Base-by-base conservation (phyloP, 2,329 filamentous ascomycete genomes). In the Monosporascus sp. region DNA sequence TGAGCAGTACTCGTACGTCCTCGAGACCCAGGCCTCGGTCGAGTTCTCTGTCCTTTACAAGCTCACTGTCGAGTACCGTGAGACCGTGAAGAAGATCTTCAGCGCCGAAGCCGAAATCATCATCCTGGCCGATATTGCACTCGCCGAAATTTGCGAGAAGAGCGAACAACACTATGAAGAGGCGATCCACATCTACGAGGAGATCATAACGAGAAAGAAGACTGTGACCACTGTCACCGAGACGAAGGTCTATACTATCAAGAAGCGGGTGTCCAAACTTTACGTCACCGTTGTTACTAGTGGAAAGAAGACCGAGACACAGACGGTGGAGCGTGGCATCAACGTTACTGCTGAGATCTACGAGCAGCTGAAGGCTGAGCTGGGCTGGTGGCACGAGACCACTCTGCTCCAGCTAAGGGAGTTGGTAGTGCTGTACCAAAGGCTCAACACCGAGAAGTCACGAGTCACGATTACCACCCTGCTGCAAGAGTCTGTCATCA, bases 251-350 rank as follows among this genome's bases (percentile, higher is more conserved):
- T 69, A 70, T 20, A 75, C 70, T 0, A 71, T 79, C 58, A 80
- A 77, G 63, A 77, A 73, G 57, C 72, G 75, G 8, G 66, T 80
- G 24, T 75, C 77, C 2, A 74, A 71, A 60, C 59, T 80, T 18
- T 79, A 79, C 50, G 60, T 75, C 38, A 72, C 62, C 22, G 62
- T 73, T 39, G 66, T 73, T 46, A 71, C 71, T 9, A 70, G 69
- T 6, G 69, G 70, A 11, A 67, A 66, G 37, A 66, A 66, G 0
- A 64, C 68, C 0, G 67, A 65, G 2, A 70, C 68, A 38, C 66
- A 65, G 24, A 71, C 68, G 7, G 51, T 72, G 3, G 68, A 72
- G 17, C 64, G 70, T 1, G 75, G 74, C 5, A 66, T 72, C 15
- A 59, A 58, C 1, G 55, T 75, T 17, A 71, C 71, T 48, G 64